These are phyloP conservation scores for Hypomyces rosellus DNA, from an alignment of 2,329 filamentous ascomycete species.

Conservation along the genomic window DNA sequence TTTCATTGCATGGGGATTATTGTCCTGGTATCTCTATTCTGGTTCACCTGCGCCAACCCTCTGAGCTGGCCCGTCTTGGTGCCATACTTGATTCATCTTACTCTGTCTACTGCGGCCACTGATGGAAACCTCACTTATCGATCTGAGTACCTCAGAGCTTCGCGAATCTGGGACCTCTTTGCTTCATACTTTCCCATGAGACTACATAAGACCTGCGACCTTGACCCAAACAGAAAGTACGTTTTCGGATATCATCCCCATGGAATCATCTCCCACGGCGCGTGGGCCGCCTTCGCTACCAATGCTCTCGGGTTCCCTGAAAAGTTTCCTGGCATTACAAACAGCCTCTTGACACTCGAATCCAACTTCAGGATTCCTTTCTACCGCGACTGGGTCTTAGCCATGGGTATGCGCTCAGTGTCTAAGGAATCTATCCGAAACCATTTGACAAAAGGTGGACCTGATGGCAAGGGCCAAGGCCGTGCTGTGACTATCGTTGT, in stretches of 20 bases:
- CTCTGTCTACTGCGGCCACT: slow-evolving; percentile 70
- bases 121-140: slow-evolving; percentile 71
- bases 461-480: slow-evolving; percentile 76
- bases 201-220: slow-evolving; percentile 75
- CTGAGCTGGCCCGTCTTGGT: slow-evolving; percentile 77
- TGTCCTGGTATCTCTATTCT: slow-evolving; percentile 71
- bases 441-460: slow-evolving; percentile 70
- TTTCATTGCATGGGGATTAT: slow-evolving; percentile 67
- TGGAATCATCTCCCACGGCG: slow-evolving; percentile 95
- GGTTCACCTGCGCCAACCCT: slow-evolving; percentile 84
- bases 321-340: slow-evolving; percentile 91
- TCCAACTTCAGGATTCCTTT: slow-evolving; percentile 91
- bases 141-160: slow-evolving; percentile 65
- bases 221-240: slow-evolving; percentile 81
- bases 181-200: slow-evolving; percentile 87
- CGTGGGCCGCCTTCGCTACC: slow-evolving; percentile 84
- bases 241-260: slow-evolving; percentile 97
- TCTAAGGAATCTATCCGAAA: slow-evolving; percentile 90
- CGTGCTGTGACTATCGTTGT: slow-evolving; percentile 95
- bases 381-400: slow-evolving; percentile 89
- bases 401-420: slow-evolving; percentile 81
- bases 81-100: slow-evolving; percentile 75
- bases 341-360: slow-evolving; percentile 88
- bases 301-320: slow-evolving; percentile 81
- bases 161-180: slow-evolving; percentile 80